A percentile compares a stretch with the other conserved stretches of the same genome.
Evolutionary conservation across 192 early-diverging fungal genomes (phyloP).

Genomic region (Coemansia sp.): DNA sequence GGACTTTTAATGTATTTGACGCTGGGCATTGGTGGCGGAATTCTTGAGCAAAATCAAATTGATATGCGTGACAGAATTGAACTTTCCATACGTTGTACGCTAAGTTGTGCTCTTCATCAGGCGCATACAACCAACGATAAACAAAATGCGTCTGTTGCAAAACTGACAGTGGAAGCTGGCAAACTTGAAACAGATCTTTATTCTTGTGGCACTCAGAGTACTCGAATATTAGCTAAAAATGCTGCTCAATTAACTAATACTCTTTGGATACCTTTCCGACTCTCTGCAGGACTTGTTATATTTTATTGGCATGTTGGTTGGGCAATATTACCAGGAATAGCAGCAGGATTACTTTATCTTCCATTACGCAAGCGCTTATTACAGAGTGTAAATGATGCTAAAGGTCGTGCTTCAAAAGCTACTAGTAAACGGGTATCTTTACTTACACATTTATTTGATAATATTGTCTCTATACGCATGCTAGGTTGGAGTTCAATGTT

Average conservation of each 20-base stretch:
- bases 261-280: slow-evolving; percentile 32
- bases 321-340: slow-evolving; percentile 24
- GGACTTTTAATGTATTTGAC: slow-evolving; percentile 7
- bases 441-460: slow-evolving; percentile 19
- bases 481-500: slow-evolving; percentile 23
- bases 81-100: slow-evolving; percentile 21
- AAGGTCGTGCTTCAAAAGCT: neutral
- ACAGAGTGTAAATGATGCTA: neutral
- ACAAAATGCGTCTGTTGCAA: neutral
- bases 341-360: slow-evolving; percentile 20
- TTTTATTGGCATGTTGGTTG: slow-evolving; percentile 47
- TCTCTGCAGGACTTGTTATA: slow-evolving; percentile 16
- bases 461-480: slow-evolving; percentile 33
- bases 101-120: slow-evolving; percentile 25
- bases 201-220: slow-evolving; percentile 23
- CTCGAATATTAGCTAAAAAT: slow-evolving; percentile 18
- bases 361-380: slow-evolving; percentile 29
- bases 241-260: slow-evolving; percentile 9
- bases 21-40: neutral
- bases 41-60: slow-evolving; percentile 46
- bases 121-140: neutral
- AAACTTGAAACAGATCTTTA: slow-evolving; percentile 15
- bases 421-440: slow-evolving; percentile 3
- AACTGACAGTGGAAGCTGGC: neutral
- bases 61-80: slow-evolving; percentile 25